Evolutionary conservation across 768 basidiomycete genomes (phyloP).

Genomic region (Mycena chlorophos): DNA sequence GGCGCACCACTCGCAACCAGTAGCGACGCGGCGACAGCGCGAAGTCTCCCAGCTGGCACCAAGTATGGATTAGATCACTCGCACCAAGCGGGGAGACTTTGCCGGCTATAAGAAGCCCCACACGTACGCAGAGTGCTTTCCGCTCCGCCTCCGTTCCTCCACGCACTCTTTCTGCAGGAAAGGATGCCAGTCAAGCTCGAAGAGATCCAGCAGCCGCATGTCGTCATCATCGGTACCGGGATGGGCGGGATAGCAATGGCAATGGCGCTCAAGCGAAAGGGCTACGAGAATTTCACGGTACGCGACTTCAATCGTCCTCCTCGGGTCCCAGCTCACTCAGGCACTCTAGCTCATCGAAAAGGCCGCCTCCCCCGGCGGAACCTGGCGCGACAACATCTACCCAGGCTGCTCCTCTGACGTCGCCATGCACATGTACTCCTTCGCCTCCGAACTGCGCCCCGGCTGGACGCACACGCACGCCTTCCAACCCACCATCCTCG

Average conservation of each 20-base stretch:
- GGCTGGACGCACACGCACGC: constrained; percentile 42
- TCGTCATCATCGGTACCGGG: no score
- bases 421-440: constrained; percentile 38
- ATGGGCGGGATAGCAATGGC: neutral
- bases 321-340: neutral
- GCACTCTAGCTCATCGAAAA: neutral
- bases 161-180: no score
- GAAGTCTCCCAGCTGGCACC: no score
- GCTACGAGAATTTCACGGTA: neutral
- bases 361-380: neutral
- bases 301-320: neutral
- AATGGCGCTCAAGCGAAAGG: neutral
- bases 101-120: no score
- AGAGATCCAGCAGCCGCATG: no score
- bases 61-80: no score
- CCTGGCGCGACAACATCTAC: constrained; percentile 33
- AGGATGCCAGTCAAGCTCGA: no score
- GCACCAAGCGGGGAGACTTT: no score
- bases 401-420: constrained; percentile 46
- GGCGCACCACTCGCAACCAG: no score
- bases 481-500: constrained; percentile 42
- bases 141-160: no score
- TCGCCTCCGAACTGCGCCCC: constrained; percentile 42
- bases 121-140: no score
- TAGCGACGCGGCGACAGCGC: no score